phyloP scores from a whole-genome alignment of 305 asterid genomes.

The Solanum hybrid region DNA sequence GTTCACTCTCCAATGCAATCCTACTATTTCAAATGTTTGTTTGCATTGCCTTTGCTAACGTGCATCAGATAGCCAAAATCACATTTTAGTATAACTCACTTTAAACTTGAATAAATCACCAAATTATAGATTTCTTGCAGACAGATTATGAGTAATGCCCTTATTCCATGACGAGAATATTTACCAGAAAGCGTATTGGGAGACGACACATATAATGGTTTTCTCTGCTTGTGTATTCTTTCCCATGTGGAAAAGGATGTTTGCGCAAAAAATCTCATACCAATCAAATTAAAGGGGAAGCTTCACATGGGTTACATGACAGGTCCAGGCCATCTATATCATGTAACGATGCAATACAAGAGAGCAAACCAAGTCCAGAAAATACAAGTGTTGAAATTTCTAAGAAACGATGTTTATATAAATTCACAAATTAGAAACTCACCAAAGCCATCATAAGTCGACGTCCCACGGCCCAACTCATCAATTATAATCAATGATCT shows the following conservation, averaged over 20 bases:
- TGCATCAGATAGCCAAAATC: not conserved
- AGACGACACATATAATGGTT: not conserved
- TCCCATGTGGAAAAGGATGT: not conserved
- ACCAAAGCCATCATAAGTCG: constrained; percentile 99
- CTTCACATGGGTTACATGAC: not conserved
- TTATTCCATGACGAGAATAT: not conserved
- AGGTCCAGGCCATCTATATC: not conserved
- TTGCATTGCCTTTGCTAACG: not conserved
- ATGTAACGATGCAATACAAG: not conserved
- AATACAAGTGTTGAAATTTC: not conserved
- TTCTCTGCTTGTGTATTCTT: not conserved
- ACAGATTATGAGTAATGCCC: not conserved
- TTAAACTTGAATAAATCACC: not conserved
- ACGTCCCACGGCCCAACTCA: constrained; percentile 98
- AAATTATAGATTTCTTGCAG: not conserved
- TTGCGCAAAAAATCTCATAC: not conserved
- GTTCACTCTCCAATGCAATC: not conserved
- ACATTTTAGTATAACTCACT: not conserved
- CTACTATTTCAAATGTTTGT: not conserved
- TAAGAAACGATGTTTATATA: not conserved
- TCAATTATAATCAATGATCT: constrained; percentile 85
- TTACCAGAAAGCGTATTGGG: not conserved
- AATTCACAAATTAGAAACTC: constrained; percentile 21
- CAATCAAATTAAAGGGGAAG: not conserved
- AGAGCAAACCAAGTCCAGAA: not conserved